Evolutionary conservation across 169 alveolate species (phyloP), one percentile per base, ranked within the genome.

Genomic region (Cryptosporidium ubiquitum): DNA sequence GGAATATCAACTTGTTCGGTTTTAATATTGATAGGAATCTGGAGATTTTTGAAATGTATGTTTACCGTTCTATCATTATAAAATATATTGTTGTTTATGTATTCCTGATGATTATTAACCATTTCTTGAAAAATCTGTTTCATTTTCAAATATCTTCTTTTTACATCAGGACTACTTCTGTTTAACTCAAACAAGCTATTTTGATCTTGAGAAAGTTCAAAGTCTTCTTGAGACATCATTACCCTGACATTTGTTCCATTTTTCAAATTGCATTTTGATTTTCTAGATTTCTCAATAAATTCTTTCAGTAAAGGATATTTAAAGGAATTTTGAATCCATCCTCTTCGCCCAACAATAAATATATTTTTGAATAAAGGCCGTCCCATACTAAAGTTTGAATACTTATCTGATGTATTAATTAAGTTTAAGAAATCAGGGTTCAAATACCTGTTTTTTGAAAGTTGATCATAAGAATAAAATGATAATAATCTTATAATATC

Each of bases 171-270:
- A 3, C 26, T 35, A 14, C 69, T 71, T 79, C 23, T 44, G 10
- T 58, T 47, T 18, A 61, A 12, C 39, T 79, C 89, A 39, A 23
- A 58, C 12, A 55, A 29, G n/a, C 37, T 55, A 52, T 9, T 2
- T 10, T 23, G 35, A 35, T 57, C 23, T 14, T 79, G 89, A 9
- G 89, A 79, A 12, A 79, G 66, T 20, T 61, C 64, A 31, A 60
- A 79, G 37, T 79, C 89, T 61, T 79, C 79, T 47, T 42, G 39
- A 23, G 89, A n/a, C 89, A 79, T 79, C 74, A 79, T 79, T 60
- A 79, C 89, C 23, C 75, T 58, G n/a, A 79, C 16, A 33, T 26
- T 55, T 20, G 42, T n/a, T 23, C n/a, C 55, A 26, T 51, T 29
- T 9, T 0, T n/a, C 3, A 10, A 47, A 40, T 79, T 39, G 9